Percentiles rank a stretch among this genome's conserved stretches.
Evolutionary conservation across 345 rosid species (phyloP).

Genomic region (Syzygium aqueum): DNA sequence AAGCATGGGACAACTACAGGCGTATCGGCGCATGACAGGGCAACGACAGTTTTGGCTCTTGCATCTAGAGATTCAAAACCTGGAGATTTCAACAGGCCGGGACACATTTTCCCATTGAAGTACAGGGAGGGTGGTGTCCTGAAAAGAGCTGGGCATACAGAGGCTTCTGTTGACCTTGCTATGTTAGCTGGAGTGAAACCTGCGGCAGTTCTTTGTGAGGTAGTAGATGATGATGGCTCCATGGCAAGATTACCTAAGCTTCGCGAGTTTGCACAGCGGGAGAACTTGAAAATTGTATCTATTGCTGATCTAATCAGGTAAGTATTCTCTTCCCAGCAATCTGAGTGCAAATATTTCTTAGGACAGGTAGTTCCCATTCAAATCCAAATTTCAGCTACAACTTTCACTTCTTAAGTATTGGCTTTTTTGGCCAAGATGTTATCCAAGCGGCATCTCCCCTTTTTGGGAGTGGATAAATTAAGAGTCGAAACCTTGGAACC

Average conservation of each 20-base stretch:
- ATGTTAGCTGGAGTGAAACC: slow-evolving; percentile 54
- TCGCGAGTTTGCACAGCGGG: neutral
- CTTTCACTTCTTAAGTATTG: neutral
- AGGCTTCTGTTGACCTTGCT: slow-evolving; percentile 85
- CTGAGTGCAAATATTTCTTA: neutral
- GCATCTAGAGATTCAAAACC: slow-evolving; percentile 79
- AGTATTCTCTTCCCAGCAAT: neutral
- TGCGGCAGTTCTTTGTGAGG: slow-evolving; percentile 69
- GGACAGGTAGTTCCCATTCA: neutral
- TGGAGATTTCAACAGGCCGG: slow-evolving; percentile 80
- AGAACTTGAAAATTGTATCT: neutral
- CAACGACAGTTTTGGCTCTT: slow-evolving; percentile 65
- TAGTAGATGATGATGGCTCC: neutral
- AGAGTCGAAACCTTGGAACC: neutral
- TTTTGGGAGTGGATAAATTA: neutral
- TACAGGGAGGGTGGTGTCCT: slow-evolving; percentile 80
- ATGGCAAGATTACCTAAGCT: neutral
- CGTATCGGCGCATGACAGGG: slow-evolving; percentile 82
- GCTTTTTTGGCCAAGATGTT: neutral
- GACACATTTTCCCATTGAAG: slow-evolving; percentile 77
- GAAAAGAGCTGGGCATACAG: slow-evolving; percentile 74
- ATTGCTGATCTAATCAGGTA: neutral
- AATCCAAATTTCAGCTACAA: neutral
- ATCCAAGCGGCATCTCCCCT: neutral
- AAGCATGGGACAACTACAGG: slow-evolving; percentile 89